Evolutionary conservation across 169 alveolate genomes (phyloP).

Genomic region (Plasmodium inui): DNA sequence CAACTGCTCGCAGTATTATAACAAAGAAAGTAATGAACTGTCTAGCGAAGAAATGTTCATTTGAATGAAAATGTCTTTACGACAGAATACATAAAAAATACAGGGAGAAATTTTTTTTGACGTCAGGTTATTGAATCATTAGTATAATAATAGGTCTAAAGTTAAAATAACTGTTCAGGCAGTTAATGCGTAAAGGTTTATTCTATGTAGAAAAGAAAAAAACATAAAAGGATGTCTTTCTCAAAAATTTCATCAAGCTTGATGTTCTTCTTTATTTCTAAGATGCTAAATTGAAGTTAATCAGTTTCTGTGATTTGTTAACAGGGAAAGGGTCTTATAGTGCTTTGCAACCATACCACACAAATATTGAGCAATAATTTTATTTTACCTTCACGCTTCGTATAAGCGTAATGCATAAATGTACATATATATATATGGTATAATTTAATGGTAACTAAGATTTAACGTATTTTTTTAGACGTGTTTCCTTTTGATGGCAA

Average conservation of each 20-base stretch:
- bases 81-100: not conserved
- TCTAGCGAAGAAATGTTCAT: not conserved
- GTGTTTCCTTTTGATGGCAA: not conserved
- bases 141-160: not conserved
- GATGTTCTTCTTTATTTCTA: not conserved
- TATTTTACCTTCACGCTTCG: not conserved
- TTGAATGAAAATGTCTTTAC: not conserved
- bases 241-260: not conserved
- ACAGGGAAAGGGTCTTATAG: not conserved
- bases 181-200: not conserved
- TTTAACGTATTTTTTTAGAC: not conserved
- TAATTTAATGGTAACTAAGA: not conserved
- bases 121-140: not conserved
- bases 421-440: not conserved
- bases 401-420: not conserved
- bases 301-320: not conserved
- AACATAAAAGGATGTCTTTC: not conserved
- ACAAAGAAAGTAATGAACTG: not conserved
- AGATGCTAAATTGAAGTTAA: not conserved
- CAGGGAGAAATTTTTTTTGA: not conserved
- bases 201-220: constrained; percentile 1
- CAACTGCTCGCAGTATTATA: not conserved
- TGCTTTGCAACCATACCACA: not conserved
- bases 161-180: not conserved
- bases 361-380: not conserved